Conservation (phyloP, 352 stramenopile species). For the Pythium phragmiticola region DNA sequence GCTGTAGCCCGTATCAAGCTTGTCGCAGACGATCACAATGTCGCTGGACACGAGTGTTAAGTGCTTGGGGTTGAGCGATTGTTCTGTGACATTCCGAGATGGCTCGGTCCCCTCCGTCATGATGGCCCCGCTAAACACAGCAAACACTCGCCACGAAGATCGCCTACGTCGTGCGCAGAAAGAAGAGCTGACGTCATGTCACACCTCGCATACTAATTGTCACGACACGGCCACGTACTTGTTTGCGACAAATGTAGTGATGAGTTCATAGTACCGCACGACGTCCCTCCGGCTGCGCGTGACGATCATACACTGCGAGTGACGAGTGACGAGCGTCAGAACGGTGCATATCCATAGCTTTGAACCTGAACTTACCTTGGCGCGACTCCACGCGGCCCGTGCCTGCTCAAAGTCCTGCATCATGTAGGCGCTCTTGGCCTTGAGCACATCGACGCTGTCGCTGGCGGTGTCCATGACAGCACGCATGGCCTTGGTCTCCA, state of each 20-base stretch:
- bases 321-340: background rate
- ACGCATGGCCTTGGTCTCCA: conserved; percentile 31
- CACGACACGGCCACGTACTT: conserved; percentile 29
- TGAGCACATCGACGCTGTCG: conserved; percentile 55
- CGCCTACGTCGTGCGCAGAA: background rate
- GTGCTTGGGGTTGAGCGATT: conserved; percentile 59
- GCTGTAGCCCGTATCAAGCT: conserved; percentile 86
- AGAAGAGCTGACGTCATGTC: background rate
- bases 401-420: conserved; percentile 62
- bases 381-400: conserved; percentile 23
- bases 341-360: background rate
- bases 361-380: conserved; percentile 33
- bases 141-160: conserved; percentile 60
- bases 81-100: conserved; percentile 43
- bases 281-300: conserved; percentile 75
- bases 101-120: conserved; percentile 23
- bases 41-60: conserved; percentile 57
- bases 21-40: conserved; percentile 84
- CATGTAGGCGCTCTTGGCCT: conserved; percentile 69
- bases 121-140: conserved; percentile 59
- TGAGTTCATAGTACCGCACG: conserved; percentile 67
- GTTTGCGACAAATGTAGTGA: conserved; percentile 55
- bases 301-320: conserved; percentile 75
- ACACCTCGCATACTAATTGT: background rate
- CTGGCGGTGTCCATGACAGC: conserved; percentile 61